Base-by-base conservation (phyloP, 108 stramenopile genomes). In the Nannochloropsis gaditana region DNA sequence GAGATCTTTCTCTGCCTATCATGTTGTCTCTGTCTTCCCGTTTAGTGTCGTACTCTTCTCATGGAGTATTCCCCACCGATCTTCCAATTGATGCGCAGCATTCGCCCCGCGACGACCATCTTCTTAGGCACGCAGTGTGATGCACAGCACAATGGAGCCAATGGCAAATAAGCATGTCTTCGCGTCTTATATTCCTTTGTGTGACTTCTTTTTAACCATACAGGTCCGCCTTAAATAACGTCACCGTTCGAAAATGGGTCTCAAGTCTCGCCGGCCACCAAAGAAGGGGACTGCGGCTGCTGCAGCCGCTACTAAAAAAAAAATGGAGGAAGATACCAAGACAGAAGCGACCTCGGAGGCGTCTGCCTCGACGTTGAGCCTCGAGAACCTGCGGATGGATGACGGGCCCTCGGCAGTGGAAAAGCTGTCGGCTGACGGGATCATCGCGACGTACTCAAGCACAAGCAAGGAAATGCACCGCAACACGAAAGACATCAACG, bases 401-500 rank as follows among this genome's bases (percentile, higher is more conserved):
- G 31, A 42, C 80, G 80, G 41, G 80, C 41, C 80, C 41, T 81
- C 80, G 80, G 41, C 11, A 11, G 80, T 41, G 17, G 80, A 81
- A 3, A 81, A 81, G 80, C 80, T 81, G 41, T 31, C 80, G 41
- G 80, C 80, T 11, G 41, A 41, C 11, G 41, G 41, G 21, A 81
- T 81, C 5, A 81, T 81, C 21, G 80, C 41, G 2, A 81, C 80
- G 21, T 81, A 81, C 31, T 31, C 80, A 41, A 31, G 41, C 80
- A 81, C 41, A 5, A 81, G 80, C 41, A 31, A 42, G 41, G 80
- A 11, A 47, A 21, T 83, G 44, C 95, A 96, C 90, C 91, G 94
- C 2, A 91, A 95, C 59, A 89, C 92, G 43, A 91, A 95, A 41
- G 97, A 99, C 86, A 93, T 99, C 79, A 96, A 96, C 88, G 96